Base-by-base conservation (phyloP, 768 basidiomycete genomes). In the Psilocybe tampanensis region DNA sequence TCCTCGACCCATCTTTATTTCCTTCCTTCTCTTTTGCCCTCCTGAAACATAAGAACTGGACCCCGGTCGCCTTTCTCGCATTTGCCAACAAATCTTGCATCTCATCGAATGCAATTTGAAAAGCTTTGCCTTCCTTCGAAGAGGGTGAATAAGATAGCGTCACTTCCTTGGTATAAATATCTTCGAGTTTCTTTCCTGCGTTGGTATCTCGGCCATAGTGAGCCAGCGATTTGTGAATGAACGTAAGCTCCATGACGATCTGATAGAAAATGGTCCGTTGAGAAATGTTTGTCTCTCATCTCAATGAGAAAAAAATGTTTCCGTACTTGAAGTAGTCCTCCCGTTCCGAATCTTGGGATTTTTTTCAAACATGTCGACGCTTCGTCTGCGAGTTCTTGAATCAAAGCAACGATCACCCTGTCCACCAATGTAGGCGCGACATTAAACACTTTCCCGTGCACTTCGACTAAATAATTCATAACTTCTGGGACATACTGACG, bases 241-340 rank as follows among this genome's bases (percentile, higher is more conserved):
- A 98, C 72, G 98, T 95, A 60, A 98, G 93, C 71, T 98, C 96
- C 44, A 99, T 86, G 3, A 96, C 97, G 8, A 96, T 95, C 94
- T 98, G 69, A 22, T 29, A 5, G 4, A 5, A 4, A 29, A 29
- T 5, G 29, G n/a, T n/a, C n/a, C n/a, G n/a, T n/a, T n/a, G n/a
- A n/a, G 54, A 11, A 61, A 17, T 13, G 42, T 18, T 34, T 43
- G 5, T 13, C 33, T 50, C 29, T 24, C 39, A 24, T 44, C 23
- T 26, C n/a, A 12, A 3, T 6, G 13, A 23, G 24, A n/a, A 18
- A 24, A 44, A 36, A 23, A 19, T 29, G 36, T 24, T 1, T 15
- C 77, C 88, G 51, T 66, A 96, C 95, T 44, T 92, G 86, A 26
- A 99, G 81, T 92, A 98, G 95, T 5, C 96, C 97, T n/a, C 96